Percentiles rank a stretch among this genome's conserved stretches.
Conservation (phyloP, 2,329 filamentous ascomycete genomes). For the Aspergillus fumigatiaffinis region DNA sequence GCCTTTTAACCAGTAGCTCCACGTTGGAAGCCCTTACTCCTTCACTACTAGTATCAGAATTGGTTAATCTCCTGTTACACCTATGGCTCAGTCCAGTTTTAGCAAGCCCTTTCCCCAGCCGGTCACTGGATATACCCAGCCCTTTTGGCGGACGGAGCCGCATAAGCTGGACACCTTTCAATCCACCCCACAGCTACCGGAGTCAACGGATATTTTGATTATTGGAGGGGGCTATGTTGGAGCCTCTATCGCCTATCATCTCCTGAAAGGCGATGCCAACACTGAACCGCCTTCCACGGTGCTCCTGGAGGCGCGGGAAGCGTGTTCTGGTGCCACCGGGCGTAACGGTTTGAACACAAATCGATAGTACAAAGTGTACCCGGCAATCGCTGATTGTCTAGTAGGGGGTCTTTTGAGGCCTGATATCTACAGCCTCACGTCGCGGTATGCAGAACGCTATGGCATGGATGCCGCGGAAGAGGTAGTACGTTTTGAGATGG, state of each 20-base stretch:
- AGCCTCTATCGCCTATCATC: constrained; percentile 43
- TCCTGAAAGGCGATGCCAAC: constrained; percentile 24
- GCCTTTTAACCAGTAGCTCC: not conserved
- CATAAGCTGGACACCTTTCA: constrained; percentile 16
- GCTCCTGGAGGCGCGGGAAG: constrained; percentile 40
- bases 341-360: constrained; percentile 33
- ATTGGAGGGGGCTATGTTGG: constrained; percentile 49
- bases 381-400: not conserved
- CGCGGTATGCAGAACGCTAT: constrained; percentile 32
- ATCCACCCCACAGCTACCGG: constrained; percentile 31
- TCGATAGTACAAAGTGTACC: not conserved
- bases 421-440: constrained; percentile 41
- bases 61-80: not conserved
- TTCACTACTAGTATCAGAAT: not conserved
- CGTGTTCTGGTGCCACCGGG: constrained; percentile 44
- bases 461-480: constrained; percentile 37
- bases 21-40: not conserved
- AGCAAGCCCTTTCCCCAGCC: not conserved
- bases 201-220: constrained; percentile 43
- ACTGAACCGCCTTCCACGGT: constrained; percentile 24
- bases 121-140: not conserved
- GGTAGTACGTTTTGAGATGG: constrained; percentile 40
- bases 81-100: not conserved
- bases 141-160: constrained; percentile 18
- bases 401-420: constrained; percentile 41